Percentiles rank a stretch among this genome's conserved stretches.
Conservation (phyloP, 805 yeast genomes). For the Nakazawaea holstii region DNA sequence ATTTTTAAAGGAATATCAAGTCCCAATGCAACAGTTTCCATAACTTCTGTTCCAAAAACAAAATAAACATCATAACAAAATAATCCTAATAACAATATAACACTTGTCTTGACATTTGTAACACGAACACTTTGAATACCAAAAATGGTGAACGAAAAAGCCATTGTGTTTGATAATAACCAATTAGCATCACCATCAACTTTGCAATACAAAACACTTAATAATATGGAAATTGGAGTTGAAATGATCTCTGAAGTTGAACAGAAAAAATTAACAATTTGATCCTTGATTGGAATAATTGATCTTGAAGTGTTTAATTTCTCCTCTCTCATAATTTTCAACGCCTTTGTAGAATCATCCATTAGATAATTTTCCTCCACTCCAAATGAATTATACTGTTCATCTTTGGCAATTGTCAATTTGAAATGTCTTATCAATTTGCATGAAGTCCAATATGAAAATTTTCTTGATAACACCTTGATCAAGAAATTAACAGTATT, state of each 20-base stretch:
- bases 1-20: conserved; percentile 52
- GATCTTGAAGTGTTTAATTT: conserved; percentile 17
- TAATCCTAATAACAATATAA: conserved; percentile 39
- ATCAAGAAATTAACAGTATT: conserved; percentile 23
- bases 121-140: conserved; percentile 34
- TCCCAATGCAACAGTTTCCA: conserved; percentile 56
- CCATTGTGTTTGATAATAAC: conserved; percentile 39
- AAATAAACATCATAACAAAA: conserved; percentile 62
- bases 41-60: conserved; percentile 57
- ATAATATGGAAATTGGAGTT: conserved; percentile 13
- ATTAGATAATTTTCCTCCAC: conserved; percentile 25
- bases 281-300: conserved; percentile 22
- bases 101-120: conserved; percentile 40
- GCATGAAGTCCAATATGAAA: conserved; percentile 21
- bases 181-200: conserved; percentile 34
- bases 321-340: conserved; percentile 24
- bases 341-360: conserved; percentile 25
- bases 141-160: conserved; percentile 36
- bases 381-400: conserved; percentile 32
- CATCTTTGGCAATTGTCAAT: conserved; percentile 35
- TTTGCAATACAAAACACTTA: conserved; percentile 15
- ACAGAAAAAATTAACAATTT: conserved; percentile 28
- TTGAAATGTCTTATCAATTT: conserved; percentile 31
- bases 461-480: conserved; percentile 22
- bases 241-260: conserved; percentile 26